Conservation (phyloP, 768 basidiomycete genomes). For the Lactifluus volemus region DNA sequence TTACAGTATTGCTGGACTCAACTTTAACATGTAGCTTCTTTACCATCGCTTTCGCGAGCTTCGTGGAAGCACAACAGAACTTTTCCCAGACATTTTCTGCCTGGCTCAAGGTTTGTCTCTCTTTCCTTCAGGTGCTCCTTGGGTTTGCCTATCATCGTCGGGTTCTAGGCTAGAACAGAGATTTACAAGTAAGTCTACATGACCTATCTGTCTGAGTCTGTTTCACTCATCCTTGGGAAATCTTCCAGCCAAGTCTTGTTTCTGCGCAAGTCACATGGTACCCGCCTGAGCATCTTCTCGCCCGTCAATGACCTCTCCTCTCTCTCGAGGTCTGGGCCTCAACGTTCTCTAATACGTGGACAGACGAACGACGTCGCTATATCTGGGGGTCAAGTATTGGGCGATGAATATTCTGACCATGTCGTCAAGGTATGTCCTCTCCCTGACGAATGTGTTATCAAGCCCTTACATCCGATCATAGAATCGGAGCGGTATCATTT, state of each 20-base stretch:
- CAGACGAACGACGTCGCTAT: slow-evolving; percentile 67
- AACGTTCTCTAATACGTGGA: slow-evolving; percentile 52
- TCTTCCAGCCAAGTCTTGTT: slow-evolving; percentile 72
- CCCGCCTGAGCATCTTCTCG: slow-evolving; percentile 80
- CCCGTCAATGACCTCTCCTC: slow-evolving; percentile 84
- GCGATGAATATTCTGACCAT: slow-evolving; percentile 93
- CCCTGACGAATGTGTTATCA: not conserved
- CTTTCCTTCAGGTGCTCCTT: not conserved
- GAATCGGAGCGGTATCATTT: slow-evolving; percentile 90
- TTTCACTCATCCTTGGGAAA: not conserved
- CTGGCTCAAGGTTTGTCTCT: slow-evolving; percentile 67
- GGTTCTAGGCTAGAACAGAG: slow-evolving; percentile 60
- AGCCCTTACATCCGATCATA: slow-evolving; percentile 25
- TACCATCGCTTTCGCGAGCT: slow-evolving; percentile 88
- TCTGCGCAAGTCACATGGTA: slow-evolving; percentile 72
- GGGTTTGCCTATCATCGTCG: not conserved
- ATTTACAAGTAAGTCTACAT: slow-evolving; percentile 75
- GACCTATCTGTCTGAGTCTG: not conserved
- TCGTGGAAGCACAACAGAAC: slow-evolving; percentile 55
- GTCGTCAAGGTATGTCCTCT: slow-evolving; percentile 66
- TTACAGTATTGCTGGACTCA: not conserved
- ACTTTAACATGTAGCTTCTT: slow-evolving; percentile 59
- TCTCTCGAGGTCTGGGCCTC: slow-evolving; percentile 61
- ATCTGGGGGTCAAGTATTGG: slow-evolving; percentile 75
- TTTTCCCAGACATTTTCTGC: slow-evolving; percentile 65